These are phyloP conservation scores for Populus pruinosa DNA, from an alignment of 345 rosid species.

Conservation along the genomic window DNA sequence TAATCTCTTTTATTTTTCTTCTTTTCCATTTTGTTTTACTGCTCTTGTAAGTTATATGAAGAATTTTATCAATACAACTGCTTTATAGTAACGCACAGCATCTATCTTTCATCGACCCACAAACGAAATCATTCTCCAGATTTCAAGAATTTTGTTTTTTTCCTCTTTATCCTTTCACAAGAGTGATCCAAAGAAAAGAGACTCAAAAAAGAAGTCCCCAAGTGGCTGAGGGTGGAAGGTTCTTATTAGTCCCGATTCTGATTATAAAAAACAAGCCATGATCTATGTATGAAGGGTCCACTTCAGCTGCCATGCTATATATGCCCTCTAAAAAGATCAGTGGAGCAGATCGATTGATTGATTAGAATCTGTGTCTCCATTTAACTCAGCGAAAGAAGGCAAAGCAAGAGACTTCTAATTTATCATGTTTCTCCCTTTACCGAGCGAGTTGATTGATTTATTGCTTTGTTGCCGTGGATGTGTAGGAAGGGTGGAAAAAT, in stretches of 20 bases:
- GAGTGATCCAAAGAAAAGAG: constrained; percentile 21
- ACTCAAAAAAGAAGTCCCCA: constrained; percentile 6
- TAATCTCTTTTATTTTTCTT: neutral
- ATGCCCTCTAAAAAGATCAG: too few relatives aligned
- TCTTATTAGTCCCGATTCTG: constrained; percentile 45
- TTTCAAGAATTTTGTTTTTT: constrained; percentile 39
- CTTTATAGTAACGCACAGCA: constrained; percentile 51
- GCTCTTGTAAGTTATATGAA: constrained; percentile 18
- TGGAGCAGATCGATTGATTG: constrained; percentile 21
- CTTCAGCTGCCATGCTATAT: constrained; percentile 19
- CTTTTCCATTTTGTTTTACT: constrained; percentile 22
- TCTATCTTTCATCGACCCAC: constrained; percentile 37
- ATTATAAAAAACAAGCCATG: constrained; percentile 35
- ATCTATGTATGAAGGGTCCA: constrained; percentile 25
- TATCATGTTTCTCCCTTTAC: constrained; percentile 6
- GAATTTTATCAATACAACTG: constrained; percentile 27
- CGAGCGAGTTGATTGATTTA: neutral
- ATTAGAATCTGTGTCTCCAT: constrained; percentile 42
- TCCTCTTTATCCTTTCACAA: constrained; percentile 24
- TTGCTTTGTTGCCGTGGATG: constrained; percentile 12
- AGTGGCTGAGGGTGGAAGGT: constrained; percentile 20
- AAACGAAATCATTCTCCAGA: constrained; percentile 38
- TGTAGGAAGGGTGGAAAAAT: constrained; percentile 8
- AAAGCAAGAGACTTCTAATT: constrained; percentile 26
- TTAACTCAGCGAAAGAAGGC: constrained; percentile 25